Percentiles rank a stretch among this genome's conserved stretches.
Evolutionary conservation across 352 stramenopile species (phyloP).

Genomic region (Globisporangium polare): DNA sequence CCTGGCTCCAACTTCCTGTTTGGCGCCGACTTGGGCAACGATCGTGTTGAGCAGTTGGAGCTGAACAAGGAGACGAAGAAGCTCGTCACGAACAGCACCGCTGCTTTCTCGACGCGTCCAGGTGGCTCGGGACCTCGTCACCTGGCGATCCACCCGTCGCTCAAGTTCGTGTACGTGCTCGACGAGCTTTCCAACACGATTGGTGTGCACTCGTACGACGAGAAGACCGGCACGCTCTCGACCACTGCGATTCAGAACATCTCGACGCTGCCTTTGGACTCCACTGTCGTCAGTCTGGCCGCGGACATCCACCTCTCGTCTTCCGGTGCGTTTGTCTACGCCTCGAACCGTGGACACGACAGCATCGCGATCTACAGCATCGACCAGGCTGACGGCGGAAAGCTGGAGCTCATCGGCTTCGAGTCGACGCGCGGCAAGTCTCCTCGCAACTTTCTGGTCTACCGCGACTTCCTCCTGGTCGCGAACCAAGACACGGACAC

Average conservation of each 20-base stretch:
- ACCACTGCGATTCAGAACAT: slow-evolving; percentile 49
- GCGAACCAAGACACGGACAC: slow-evolving; percentile 50
- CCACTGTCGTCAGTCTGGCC: slow-evolving; percentile 30
- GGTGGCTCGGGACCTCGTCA: slow-evolving; percentile 65
- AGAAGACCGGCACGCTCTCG: slow-evolving; percentile 38
- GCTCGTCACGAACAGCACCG: slow-evolving; percentile 27
- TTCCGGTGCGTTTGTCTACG: slow-evolving; percentile 37
- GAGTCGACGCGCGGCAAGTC: slow-evolving; percentile 26
- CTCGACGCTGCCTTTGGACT: slow-evolving; percentile 53
- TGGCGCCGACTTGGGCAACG: slow-evolving; percentile 65
- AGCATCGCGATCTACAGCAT: slow-evolving; percentile 32
- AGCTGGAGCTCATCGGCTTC: slow-evolving; percentile 25
- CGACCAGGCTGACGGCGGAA: slow-evolving; percentile 11
- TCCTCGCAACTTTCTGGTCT: slow-evolving; percentile 36
- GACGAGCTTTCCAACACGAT: slow-evolving; percentile 66
- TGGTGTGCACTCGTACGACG: slow-evolving; percentile 53
- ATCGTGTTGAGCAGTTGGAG: slow-evolving; percentile 58
- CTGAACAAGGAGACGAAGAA: slow-evolving; percentile 38
- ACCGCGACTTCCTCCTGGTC: slow-evolving; percentile 25
- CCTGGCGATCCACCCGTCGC: slow-evolving; percentile 56
- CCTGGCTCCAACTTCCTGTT: slow-evolving; percentile 32
- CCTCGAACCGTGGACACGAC: slow-evolving; percentile 45
- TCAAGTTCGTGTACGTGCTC: slow-evolving; percentile 60
- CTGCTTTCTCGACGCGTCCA: slow-evolving; percentile 38
- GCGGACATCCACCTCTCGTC: slow-evolving; percentile 29